phyloP scores from a whole-genome alignment of 2,329 filamentous ascomycete species.

The Calonectria ilicicola region DNA sequence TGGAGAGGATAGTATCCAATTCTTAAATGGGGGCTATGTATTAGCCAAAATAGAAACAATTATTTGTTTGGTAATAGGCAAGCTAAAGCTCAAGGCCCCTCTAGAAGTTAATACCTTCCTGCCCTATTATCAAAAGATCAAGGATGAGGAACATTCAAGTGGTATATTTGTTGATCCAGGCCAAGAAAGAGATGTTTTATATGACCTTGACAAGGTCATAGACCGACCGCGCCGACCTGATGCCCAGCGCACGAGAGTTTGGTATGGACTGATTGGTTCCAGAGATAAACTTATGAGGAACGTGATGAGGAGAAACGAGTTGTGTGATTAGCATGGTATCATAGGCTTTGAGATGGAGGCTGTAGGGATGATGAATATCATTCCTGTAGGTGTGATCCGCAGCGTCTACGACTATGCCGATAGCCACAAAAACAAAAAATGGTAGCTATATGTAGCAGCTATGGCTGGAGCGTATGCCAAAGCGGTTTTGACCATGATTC shows the following conservation, averaged over 20 bases:
- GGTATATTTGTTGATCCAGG: constrained; percentile 48
- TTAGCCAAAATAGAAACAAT: constrained; percentile 45
- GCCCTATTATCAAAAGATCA: constrained; percentile 38
- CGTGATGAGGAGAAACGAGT: constrained; percentile 32
- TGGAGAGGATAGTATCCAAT: constrained; percentile 38
- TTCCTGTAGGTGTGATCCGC: constrained; percentile 48
- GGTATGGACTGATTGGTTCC: constrained; percentile 49
- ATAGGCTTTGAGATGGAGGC: constrained; percentile 51
- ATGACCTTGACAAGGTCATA: constrained; percentile 26
- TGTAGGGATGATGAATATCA: constrained; percentile 47
- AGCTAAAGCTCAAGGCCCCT: constrained; percentile 37
- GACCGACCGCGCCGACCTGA: constrained; percentile 31
- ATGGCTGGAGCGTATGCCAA: constrained; percentile 40
- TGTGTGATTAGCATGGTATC: constrained; percentile 42
- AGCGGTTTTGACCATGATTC: constrained; percentile 5
- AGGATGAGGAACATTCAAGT: constrained; percentile 32
- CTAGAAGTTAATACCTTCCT: constrained; percentile 37
- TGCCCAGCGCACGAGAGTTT: constrained; percentile 43
- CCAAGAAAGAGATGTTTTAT: constrained; percentile 44
- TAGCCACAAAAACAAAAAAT: constrained; percentile 47
- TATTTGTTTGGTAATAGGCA: constrained; percentile 48
- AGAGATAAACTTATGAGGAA: constrained; percentile 48
- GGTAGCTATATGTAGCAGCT: constrained; percentile 51
- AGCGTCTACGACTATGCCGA: constrained; percentile 51
- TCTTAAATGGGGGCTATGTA: constrained; percentile 37